Conservation (phyloP, 305 asterid species). For the Fraxinus latifolia region DNA sequence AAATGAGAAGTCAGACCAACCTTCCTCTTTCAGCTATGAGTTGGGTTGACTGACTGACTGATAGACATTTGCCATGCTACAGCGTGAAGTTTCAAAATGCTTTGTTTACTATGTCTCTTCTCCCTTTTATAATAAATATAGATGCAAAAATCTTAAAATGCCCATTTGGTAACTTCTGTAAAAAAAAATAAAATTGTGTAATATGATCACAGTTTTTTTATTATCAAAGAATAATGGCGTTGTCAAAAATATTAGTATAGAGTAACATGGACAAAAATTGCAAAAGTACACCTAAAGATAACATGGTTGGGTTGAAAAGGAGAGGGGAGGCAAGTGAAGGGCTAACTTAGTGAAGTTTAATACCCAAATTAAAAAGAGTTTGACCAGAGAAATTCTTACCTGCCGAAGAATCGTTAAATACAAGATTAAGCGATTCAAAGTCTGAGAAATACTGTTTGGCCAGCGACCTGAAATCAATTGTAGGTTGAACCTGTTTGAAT, state of each 20-base stretch:
- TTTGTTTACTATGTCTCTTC: not conserved
- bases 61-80: not conserved
- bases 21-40: not conserved
- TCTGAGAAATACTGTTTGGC: slow-evolving; percentile 89
- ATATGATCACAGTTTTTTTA: not conserved
- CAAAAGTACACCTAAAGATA: not conserved
- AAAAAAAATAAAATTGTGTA: not conserved
- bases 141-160: not conserved
- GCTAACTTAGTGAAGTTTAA: slow-evolving; percentile 19
- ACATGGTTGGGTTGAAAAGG: not conserved
- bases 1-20: not conserved
- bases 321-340: not conserved
- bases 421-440: slow-evolving; percentile 70
- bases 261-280: not conserved
- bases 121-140: not conserved
- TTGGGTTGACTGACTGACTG: not conserved
- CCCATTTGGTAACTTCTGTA: not conserved
- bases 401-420: slow-evolving; percentile 63
- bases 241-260: not conserved
- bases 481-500: slow-evolving; percentile 67
- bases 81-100: not conserved
- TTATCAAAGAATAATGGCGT: not conserved
- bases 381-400: slow-evolving; percentile 42
- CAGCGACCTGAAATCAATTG: slow-evolving; percentile 71
- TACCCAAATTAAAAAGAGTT: slow-evolving; percentile 2